Evolutionary conservation across 352 stramenopile species (phyloP).

Genomic region (Thalassiosira livingstoniorum): DNA sequence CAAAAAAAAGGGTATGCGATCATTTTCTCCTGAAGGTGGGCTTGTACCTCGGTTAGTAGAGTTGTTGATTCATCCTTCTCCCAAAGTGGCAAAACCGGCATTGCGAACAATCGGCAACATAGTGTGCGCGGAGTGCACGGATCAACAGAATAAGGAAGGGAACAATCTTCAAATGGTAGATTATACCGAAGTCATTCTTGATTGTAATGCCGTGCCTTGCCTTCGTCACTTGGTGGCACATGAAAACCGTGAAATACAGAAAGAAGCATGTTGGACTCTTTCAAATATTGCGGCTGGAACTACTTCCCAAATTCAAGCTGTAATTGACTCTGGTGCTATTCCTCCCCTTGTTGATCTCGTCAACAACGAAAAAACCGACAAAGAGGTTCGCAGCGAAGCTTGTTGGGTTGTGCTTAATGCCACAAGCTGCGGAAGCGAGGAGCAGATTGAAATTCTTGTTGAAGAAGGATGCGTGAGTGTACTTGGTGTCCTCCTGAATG

Average conservation of each 20-base stretch:
- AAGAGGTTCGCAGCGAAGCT: conserved; percentile 97
- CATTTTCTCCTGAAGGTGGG: conserved; percentile 88
- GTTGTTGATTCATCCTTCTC: conserved; percentile 90
- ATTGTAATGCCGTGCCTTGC: conserved; percentile 94
- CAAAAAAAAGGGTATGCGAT: conserved; percentile 50
- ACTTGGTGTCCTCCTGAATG: conserved; percentile 90
- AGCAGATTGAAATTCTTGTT: conserved; percentile 91
- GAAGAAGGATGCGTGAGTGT: conserved; percentile 87
- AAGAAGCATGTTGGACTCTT: conserved; percentile 96
- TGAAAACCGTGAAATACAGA: conserved; percentile 97
- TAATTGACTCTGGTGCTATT: conserved; percentile 96
- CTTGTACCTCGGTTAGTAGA: conserved; percentile 91
- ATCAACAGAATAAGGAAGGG: conserved; percentile 36
- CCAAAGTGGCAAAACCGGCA: conserved; percentile 96
- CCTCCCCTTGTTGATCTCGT: conserved; percentile 94
- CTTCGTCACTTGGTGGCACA: conserved; percentile 93
- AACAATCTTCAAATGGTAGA: conserved; percentile 65
- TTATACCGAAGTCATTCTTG: conserved; percentile 94
- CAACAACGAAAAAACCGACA: conserved; percentile 91
- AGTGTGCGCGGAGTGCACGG: conserved; percentile 94
- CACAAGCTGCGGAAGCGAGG: conserved; percentile 96
- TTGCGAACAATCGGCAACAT: conserved; percentile 98
- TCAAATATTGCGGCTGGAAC: conserved; percentile 98
- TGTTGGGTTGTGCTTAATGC: conserved; percentile 99
- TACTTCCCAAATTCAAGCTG: conserved; percentile 96